Evolutionary conservation across 768 basidiomycete species (phyloP).

Genomic region (Udeniomyces megalosporus): DNA sequence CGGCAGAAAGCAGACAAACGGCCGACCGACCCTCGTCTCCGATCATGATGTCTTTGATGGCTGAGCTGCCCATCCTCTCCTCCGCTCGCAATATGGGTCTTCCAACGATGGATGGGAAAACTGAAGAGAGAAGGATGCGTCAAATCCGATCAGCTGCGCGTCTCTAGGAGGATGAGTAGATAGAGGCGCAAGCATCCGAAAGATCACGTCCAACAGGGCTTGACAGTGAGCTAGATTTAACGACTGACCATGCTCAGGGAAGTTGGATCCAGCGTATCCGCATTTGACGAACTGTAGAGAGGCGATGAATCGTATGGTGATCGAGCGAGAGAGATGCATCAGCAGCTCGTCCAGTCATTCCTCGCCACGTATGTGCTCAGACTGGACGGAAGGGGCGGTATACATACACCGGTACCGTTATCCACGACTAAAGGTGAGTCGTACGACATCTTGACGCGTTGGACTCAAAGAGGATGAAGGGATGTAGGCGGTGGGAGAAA

Average conservation of each 20-base stretch:
- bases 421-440: conserved; percentile 54
- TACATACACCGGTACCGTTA: conserved; percentile 70
- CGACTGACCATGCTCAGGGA: conserved; percentile 77
- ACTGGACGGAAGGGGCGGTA: background rate
- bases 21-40: conserved; percentile 58
- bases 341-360: too few relatives aligned
- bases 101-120: conserved; percentile 92
- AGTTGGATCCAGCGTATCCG: conserved; percentile 82
- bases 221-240: background rate
- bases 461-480: too few relatives aligned
- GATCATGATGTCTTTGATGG: conserved; percentile 95
- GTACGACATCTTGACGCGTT: too few relatives aligned
- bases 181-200: background rate
- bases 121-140: conserved; percentile 31
- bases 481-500: too few relatives aligned
- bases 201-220: background rate
- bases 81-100: conserved; percentile 94
- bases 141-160: background rate
- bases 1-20: too few relatives aligned
- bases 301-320: background rate
- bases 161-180: background rate
- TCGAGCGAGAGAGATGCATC: background rate
- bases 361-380: too few relatives aligned
- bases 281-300: conserved; percentile 63
- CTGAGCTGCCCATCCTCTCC: conserved; percentile 68